These are phyloP conservation scores for Phytophthora colocasiae DNA, from an alignment of 352 stramenopile species.

Conservation along the genomic window DNA sequence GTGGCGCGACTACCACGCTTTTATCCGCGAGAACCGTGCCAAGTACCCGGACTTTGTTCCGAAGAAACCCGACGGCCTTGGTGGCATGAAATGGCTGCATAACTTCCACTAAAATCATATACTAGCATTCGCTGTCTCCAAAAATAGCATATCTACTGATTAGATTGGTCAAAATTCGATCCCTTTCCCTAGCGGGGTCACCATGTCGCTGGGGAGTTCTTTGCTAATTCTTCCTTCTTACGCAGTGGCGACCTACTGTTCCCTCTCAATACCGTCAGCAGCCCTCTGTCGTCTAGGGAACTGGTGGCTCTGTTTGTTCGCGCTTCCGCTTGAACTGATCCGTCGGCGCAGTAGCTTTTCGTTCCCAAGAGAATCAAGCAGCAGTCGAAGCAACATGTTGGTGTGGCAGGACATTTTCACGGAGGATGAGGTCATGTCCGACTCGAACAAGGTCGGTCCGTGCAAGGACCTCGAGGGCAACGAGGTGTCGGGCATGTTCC, in stretches of 20 bases:
- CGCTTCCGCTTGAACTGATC: neutral
- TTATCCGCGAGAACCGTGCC: neutral
- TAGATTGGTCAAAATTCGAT: slow-evolving; percentile 20
- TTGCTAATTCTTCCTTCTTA: neutral
- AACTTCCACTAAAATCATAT: too few relatives aligned
- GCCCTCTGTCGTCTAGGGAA: slow-evolving; percentile 8
- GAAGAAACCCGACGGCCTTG: neutral
- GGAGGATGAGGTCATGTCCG: slow-evolving; percentile 72
- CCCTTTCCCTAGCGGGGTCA: slow-evolving; percentile 6
- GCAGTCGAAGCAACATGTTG: slow-evolving; percentile 48
- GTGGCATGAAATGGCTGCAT: too few relatives aligned
- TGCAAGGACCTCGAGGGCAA: slow-evolving; percentile 66
- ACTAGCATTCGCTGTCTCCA: too few relatives aligned
- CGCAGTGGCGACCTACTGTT: neutral
- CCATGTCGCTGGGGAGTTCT: neutral
- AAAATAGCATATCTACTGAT: too few relatives aligned
- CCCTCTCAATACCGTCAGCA: neutral
- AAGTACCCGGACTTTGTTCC: neutral
- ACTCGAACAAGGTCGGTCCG: slow-evolving; percentile 57
- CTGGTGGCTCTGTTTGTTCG: slow-evolving; percentile 43
- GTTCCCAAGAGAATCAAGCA: slow-evolving; percentile 34
- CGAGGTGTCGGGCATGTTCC: slow-evolving; percentile 63
- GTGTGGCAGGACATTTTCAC: slow-evolving; percentile 79
- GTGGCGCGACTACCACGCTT: neutral
- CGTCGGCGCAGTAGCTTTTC: slow-evolving; percentile 33